Evolutionary conservation across 1,284 basidiomycete species (phyloP), one percentile per base, ranked within the genome.

Genomic region (Puccinia triticina): DNA sequence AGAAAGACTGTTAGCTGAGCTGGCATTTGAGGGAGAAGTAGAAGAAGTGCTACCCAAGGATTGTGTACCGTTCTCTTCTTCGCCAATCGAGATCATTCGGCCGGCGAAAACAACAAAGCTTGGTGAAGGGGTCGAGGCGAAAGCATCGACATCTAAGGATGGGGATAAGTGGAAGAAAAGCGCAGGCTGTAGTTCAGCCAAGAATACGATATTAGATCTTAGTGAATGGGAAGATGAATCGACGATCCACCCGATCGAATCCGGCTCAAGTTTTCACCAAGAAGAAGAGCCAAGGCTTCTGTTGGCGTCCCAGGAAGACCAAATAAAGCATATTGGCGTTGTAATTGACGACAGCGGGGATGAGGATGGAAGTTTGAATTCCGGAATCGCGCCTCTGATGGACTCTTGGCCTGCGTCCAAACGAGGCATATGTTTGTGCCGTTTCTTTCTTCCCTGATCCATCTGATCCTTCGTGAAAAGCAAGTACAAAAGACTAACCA

Each of bases 201-300:
- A 61, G 59, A 32, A 29, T 16, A 66, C 16, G 34, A 18, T 37
- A 18, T 2, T 40, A 48, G 69, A 50, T 4, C 48, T 71, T 0
- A 50, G 48, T 34, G 69, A 71, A 50, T 71, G 69, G 69, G 69
- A 71, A 50, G 69, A 71, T 50, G 69, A 50, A 29, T 37, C 16
- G 48, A 71, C 69, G 43, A 26, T 71, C 48, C 69, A 71, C 14
- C 43, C 8, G 48, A 50, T 71, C 40, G 37, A 29, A 29, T 50
- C 48, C 26, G 48, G 43, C 40, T 71, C 69, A 0, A 66, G 18
- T 40, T 37, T 71, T 23, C 37, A 23, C 23, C 69, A 26, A 69
- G n/a, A 48, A 46, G 21, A 48, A 71, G n/a, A 21, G 4, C 32
- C 59, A 61, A 26, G 32, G 12, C 32, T 34, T 11, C 69, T 2